These are phyloP conservation scores for Torulaspora quercuum DNA, from an alignment of 805 yeast species.

Conservation along the genomic window DNA sequence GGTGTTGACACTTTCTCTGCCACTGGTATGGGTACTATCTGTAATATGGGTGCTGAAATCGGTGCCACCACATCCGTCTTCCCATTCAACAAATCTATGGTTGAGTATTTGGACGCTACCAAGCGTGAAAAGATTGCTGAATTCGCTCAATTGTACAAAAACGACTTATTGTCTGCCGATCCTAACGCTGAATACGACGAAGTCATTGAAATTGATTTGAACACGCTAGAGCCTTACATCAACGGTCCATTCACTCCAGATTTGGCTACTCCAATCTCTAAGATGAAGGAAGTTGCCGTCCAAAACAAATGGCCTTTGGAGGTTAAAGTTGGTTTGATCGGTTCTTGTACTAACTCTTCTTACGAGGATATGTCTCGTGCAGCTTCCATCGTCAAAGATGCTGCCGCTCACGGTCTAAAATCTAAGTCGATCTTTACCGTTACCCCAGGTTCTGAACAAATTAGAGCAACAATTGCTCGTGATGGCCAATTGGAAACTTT, in stretches of 20 bases:
- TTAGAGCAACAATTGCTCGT: conserved; percentile 95
- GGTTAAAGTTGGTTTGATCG: conserved; percentile 92
- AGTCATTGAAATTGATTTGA: conserved; percentile 83
- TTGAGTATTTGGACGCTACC: conserved; percentile 81
- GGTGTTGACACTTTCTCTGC: conserved; percentile 91
- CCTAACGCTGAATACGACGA: conserved; percentile 92
- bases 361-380: conserved; percentile 98
- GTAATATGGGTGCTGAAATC: conserved; percentile 99
- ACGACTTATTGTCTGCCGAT: conserved; percentile 75
- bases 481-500: conserved; percentile 90
- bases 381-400: conserved; percentile 87
- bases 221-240: conserved; percentile 88
- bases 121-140: conserved; percentile 81
- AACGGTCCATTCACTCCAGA: conserved; percentile 99
- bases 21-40: conserved; percentile 99
- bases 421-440: conserved; percentile 90
- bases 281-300: conserved; percentile 77
- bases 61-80: conserved; percentile 97
- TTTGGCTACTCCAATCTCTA: conserved; percentile 90
- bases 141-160: conserved; percentile 68
- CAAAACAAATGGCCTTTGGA: conserved; percentile 89
- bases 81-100: conserved; percentile 93
- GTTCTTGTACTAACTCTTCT: conserved; percentile 98
- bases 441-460: conserved; percentile 98
- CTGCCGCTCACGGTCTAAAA: conserved; percentile 85